Percentiles rank a stretch among this genome's conserved stretches.
These are phyloP conservation scores for Stephania japonica DNA, from an alignment of 164 flowering plant species.

Conservation along the genomic window DNA sequence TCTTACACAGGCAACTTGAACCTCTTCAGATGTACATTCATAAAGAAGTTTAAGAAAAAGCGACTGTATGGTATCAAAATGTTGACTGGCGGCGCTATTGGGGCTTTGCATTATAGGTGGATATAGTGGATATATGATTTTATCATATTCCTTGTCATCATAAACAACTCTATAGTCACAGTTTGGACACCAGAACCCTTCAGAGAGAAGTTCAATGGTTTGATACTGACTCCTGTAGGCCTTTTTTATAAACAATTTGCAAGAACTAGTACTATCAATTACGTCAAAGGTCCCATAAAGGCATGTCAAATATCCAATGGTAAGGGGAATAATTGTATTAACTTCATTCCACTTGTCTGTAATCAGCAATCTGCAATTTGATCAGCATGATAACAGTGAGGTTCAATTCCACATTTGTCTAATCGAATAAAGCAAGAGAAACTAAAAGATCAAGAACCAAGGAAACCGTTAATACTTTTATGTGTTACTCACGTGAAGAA, in stretches of 20 bases:
- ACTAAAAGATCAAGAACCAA: neutral
- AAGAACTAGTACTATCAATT: conserved; percentile 25
- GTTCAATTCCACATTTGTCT: neutral
- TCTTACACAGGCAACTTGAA: conserved; percentile 71
- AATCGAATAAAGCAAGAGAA: neutral
- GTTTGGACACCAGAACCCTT: conserved; percentile 76
- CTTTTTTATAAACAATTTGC: conserved; percentile 43
- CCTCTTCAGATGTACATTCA: conserved; percentile 78
- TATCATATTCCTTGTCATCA: conserved; percentile 18
- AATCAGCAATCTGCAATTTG: conserved; percentile 43
- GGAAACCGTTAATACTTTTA: neutral
- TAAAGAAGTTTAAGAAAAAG: conserved; percentile 60
- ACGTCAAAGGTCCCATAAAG: conserved; percentile 47
- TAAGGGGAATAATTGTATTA: conserved; percentile 40
- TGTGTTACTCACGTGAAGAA: neutral
- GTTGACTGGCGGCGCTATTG: conserved; percentile 26
- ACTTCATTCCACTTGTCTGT: conserved; percentile 45
- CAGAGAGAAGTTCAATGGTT: conserved; percentile 33
- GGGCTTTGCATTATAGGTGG: conserved; percentile 19
- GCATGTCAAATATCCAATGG: conserved; percentile 79
- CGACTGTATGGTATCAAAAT: conserved; percentile 40
- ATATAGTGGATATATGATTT: conserved; percentile 11
- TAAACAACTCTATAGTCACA: conserved; percentile 45
- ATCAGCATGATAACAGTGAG: neutral
- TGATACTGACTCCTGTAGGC: conserved; percentile 23